Conservation (phyloP, 2,329 filamentous ascomycete genomes). For the Aspergillus transmontanensis region DNA sequence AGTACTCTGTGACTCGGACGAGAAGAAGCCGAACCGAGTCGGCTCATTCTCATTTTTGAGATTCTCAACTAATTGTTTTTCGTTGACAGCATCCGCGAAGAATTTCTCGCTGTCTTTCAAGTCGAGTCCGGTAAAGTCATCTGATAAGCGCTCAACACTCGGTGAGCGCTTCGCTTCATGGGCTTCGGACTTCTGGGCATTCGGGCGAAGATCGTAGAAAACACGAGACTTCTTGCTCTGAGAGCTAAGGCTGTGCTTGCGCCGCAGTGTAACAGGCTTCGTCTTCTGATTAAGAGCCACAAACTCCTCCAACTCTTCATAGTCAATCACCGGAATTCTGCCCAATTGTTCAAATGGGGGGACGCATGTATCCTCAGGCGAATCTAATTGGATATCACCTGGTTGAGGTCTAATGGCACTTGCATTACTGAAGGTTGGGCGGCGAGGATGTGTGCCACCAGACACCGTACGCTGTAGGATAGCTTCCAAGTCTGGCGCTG, state of each 20-base stretch:
- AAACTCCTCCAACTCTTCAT: conserved; percentile 91
- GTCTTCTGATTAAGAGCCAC: conserved; percentile 64
- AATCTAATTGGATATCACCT: conserved; percentile 37
- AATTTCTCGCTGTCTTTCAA: conserved; percentile 38
- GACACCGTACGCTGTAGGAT: conserved; percentile 73
- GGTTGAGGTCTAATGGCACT: conserved; percentile 56
- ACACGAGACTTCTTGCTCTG: conserved; percentile 54
- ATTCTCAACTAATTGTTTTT: conserved; percentile 36
- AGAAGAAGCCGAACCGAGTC: conserved; percentile 95
- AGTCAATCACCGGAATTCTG: conserved; percentile 82
- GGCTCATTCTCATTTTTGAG: conserved; percentile 57
- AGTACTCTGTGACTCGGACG: conserved; percentile 88
- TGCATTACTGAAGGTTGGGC: conserved; percentile 61
- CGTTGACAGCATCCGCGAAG: conserved; percentile 29
- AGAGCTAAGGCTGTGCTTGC: conserved; percentile 52
- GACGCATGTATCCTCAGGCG: conserved; percentile 75
- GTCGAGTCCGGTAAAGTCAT: conserved; percentile 31
- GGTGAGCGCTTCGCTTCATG: conserved; percentile 39
- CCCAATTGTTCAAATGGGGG: conserved; percentile 76
- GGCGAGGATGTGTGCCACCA: conserved; percentile 63
- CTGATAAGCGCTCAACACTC: conserved; percentile 29
- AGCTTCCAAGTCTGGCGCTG: conserved; percentile 57
- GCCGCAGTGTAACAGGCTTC: conserved; percentile 40
- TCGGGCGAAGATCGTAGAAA: conserved; percentile 63
- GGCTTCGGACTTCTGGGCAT: conserved; percentile 39